Evolutionary conservation across 1,284 basidiomycete species (phyloP).

Genomic region (Trametes pubescens): DNA sequence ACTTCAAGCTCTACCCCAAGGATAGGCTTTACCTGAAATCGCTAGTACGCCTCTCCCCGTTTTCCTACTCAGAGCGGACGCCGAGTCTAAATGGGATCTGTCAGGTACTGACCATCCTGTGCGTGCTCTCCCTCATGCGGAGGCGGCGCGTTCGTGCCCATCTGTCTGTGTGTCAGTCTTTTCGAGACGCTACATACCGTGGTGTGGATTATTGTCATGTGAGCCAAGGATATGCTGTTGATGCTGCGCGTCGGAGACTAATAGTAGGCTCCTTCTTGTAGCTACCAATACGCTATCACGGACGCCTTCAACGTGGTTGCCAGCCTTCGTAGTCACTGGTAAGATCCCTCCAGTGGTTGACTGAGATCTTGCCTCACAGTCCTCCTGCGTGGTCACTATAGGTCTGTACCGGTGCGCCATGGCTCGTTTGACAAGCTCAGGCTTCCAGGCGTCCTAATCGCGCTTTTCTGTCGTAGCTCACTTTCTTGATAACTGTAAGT

Average conservation of each 20-base stretch:
- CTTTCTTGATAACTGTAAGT: slow-evolving; percentile 10
- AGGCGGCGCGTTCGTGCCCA: too few species aligned
- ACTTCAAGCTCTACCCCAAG: slow-evolving; percentile 12
- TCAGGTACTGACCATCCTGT: slow-evolving; percentile 2
- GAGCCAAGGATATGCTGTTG: not conserved
- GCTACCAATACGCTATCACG: slow-evolving; percentile 17
- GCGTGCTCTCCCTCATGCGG: not conserved
- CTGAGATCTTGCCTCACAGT: not conserved
- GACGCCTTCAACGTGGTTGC: slow-evolving; percentile 8
- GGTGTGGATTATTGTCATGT: slow-evolving; percentile 16
- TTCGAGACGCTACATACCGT: slow-evolving; percentile 18
- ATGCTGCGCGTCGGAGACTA: not conserved
- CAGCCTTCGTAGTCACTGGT: slow-evolving; percentile 2
- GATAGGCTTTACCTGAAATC: slow-evolving; percentile 4
- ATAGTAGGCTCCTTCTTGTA: not conserved
- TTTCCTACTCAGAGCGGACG: not conserved
- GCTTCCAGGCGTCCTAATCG: not conserved
- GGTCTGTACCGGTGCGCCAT: slow-evolving; percentile 4
- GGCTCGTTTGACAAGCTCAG: not conserved
- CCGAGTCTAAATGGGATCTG: not conserved
- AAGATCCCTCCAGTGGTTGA: too few species aligned
- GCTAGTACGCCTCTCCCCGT: not conserved
- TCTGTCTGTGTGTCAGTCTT: not conserved
- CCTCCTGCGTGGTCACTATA: not conserved
- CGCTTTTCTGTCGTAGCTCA: not conserved